Evolutionary conservation across 352 stramenopile genomes (phyloP), one percentile per base, ranked within the genome.

Genomic region (Phytophthora crassamura): DNA sequence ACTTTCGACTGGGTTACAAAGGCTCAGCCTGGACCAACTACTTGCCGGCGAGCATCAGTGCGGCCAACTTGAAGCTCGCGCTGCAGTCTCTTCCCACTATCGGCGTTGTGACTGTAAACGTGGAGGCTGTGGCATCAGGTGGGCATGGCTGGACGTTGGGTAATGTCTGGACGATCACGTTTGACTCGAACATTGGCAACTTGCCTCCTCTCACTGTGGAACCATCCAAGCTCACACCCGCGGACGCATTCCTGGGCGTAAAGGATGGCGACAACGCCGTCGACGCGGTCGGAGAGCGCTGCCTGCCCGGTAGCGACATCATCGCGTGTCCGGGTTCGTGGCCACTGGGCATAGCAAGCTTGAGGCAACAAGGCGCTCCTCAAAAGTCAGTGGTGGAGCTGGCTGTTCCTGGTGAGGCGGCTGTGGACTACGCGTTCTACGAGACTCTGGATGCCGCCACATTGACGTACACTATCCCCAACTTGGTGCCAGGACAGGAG

Each of bases 181-280:
- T 95, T 38, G 51, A 87, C 20, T 87, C 85, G 25, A 76, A 81
- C 15, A 77, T 91, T 8, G 84, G 82, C 0, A 87, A 93, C 32
- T 34, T 82, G 3, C 82, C 86, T 5, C 58, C 69, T 0, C 46
- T 92, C 7, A 72, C 64, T 15, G 72, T 89, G 1, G 86, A 94
- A n/a, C 53, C 78, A 2, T 80, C 83, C 8, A 91, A 93, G 53
- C 72, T 93, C 53, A 80, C 71, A 10, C 85, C 78, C 5, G 53
- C 59, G 0, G 59, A 56, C 10, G 75, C 75, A 3, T 88, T 89
- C 25, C 53, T 87, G 7, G 83, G 72, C 11, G 59, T 90, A 55
- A 90, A 93, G 38, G 88, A 92, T 49, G 88, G 88, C 2, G 78
- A 92, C 48, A 94, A 90, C 14, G 75, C 86, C n/a, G 86, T 95